Percentiles rank a stretch among this genome's conserved stretches.
phyloP scores from a whole-genome alignment of 768 basidiomycete genomes.

The Suillus paluster region DNA sequence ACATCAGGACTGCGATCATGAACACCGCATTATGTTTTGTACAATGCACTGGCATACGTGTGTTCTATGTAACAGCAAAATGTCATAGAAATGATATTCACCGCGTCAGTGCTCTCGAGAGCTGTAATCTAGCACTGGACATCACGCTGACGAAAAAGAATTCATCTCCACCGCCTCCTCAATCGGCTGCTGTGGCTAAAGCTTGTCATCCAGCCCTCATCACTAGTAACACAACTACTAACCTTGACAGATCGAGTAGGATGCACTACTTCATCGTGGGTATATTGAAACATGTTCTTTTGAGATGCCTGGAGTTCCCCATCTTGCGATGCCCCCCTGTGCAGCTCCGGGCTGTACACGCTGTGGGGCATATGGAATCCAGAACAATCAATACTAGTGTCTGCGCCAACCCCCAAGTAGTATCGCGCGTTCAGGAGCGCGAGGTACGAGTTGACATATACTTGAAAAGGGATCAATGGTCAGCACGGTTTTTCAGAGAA shows the following conservation, averaged over 20 bases:
- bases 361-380: not conserved
- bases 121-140: no score
- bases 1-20: no score
- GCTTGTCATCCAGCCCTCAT: not conserved
- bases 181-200: not conserved
- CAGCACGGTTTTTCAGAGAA: not conserved
- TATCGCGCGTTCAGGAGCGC: constrained; percentile 3
- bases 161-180: not conserved
- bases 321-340: no score
- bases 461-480: not conserved
- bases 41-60: no score
- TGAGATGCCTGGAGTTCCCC: not conserved
- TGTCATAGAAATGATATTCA: no score
- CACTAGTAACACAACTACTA: not conserved
- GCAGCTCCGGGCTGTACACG: not conserved
- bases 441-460: constrained; percentile 1
- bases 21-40: no score
- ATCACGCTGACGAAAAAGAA: not conserved
- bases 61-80: no score
- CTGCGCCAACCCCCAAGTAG: not conserved
- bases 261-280: not conserved
- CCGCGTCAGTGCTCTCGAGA: no score
- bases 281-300: not conserved
- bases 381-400: not conserved
- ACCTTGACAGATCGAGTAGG: not conserved